phyloP scores from a whole-genome alignment of 2,329 filamentous ascomycete species.

The Diaporthe amygdali region DNA sequence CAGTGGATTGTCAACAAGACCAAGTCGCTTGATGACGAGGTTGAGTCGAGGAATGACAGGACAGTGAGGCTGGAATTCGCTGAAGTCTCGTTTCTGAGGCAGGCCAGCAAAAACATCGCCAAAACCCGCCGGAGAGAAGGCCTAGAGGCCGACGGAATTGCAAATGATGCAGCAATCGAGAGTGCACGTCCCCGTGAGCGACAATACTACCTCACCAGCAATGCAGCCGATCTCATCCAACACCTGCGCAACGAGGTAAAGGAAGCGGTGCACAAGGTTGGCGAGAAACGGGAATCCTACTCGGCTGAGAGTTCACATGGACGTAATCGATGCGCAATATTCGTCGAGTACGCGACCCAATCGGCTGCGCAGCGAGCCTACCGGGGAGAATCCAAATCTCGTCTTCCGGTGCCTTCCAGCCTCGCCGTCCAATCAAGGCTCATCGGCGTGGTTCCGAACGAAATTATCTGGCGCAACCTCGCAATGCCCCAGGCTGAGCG shows the following conservation, averaged over 20 bases:
- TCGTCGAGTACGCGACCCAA: conserved; percentile 88
- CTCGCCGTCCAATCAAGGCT: conserved; percentile 85
- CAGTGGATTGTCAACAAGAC: conserved; percentile 84
- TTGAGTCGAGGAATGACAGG: conserved; percentile 73
- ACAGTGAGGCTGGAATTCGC: conserved; percentile 27
- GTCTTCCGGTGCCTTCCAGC: conserved; percentile 57
- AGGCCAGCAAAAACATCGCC: conserved; percentile 68
- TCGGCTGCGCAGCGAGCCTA: conserved; percentile 84
- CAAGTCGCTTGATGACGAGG: conserved; percentile 75
- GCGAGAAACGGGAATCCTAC: conserved; percentile 53
- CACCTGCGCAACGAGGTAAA: conserved; percentile 17
- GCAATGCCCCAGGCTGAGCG: conserved; percentile 25
- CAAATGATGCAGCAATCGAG: conserved; percentile 9
- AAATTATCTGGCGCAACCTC: conserved; percentile 74
- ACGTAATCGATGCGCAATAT: conserved; percentile 62
- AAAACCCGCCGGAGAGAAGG: conserved; percentile 42
- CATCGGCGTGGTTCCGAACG: conserved; percentile 79
- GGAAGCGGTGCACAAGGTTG: conserved; percentile 23
- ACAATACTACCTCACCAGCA: conserved; percentile 13
- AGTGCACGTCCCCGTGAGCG: conserved; percentile 23
- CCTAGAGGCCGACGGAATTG: not conserved
- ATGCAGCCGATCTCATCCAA: conserved; percentile 20
- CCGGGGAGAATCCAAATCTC: conserved; percentile 77
- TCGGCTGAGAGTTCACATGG: conserved; percentile 7
- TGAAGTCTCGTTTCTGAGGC: conserved; percentile 53